These are phyloP conservation scores for Zygoascus sp. DNA, from an alignment of 1,139 yeast genomes.

Conservation along the genomic window DNA sequence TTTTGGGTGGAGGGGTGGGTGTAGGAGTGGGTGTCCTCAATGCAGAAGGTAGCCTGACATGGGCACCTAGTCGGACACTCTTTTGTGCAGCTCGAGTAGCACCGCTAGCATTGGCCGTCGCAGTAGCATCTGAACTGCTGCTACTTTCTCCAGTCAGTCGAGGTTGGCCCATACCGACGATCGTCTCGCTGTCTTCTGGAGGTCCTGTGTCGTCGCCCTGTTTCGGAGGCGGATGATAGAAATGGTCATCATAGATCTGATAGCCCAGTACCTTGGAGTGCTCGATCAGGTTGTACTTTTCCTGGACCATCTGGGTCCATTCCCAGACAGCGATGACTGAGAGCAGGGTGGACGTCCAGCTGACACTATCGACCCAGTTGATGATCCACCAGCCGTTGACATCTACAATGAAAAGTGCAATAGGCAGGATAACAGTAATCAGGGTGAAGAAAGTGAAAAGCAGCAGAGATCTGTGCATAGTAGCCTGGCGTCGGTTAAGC, in stretches of 20 bases:
- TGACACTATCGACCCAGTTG: slow-evolving; percentile 67
- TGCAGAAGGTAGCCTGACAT: neutral
- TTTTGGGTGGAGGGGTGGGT: neutral
- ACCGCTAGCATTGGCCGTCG: neutral
- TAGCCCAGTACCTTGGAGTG: slow-evolving; percentile 72
- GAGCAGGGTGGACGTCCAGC: slow-evolving; percentile 62
- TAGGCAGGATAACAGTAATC: slow-evolving; percentile 50
- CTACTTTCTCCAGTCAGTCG: neutral
- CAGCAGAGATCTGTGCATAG: slow-evolving; percentile 47
- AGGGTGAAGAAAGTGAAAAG: slow-evolving; percentile 53
- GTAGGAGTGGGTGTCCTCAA: neutral
- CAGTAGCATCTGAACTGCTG: neutral
- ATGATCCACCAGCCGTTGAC: slow-evolving; percentile 69
- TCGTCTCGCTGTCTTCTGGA: neutral
- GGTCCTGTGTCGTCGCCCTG: too few relatives aligned
- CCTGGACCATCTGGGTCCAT: slow-evolving; percentile 67
- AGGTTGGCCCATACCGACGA: neutral
- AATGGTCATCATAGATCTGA: slow-evolving; percentile 62
- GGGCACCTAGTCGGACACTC: too few relatives aligned
- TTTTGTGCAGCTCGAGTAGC: too few relatives aligned
- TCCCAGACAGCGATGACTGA: slow-evolving; percentile 80
- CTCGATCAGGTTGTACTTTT: slow-evolving; percentile 55
- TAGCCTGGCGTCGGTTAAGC: slow-evolving; percentile 48
- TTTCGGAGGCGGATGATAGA: neutral
- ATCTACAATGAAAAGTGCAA: slow-evolving; percentile 72